These are phyloP conservation scores for Microstegium vimineum DNA, from an alignment of 176 grass and related monocot genomes.

Conservation along the genomic window DNA sequence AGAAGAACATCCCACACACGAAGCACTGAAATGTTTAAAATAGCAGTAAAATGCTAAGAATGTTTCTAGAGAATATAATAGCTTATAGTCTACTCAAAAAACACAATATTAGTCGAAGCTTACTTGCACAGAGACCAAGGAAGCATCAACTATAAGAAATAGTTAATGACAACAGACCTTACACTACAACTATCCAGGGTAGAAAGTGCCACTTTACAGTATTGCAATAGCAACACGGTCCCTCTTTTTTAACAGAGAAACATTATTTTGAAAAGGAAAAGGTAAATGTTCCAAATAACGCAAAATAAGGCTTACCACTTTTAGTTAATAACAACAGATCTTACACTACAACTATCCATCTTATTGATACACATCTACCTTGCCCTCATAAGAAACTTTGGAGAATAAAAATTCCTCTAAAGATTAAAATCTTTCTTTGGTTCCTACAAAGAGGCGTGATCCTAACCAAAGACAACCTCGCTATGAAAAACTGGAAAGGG, in stretches of 20 bases:
- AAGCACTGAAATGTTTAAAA: slow-evolving; percentile 76
- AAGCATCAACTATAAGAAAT: background rate
- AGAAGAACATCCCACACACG: slow-evolving; percentile 98
- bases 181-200: background rate
- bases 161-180: background rate
- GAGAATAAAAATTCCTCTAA: too few relatives aligned
- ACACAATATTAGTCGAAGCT: background rate
- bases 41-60: slow-evolving; percentile 27
- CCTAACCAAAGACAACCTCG: too few relatives aligned
- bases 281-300: slow-evolving; percentile 11
- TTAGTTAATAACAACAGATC: too few relatives aligned
- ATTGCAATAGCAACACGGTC: background rate
- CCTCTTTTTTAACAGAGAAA: too few relatives aligned
- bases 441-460: too few relatives aligned
- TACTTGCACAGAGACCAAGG: background rate
- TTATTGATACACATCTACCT: too few relatives aligned
- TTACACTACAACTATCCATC: too few relatives aligned
- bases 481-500: too few relatives aligned
- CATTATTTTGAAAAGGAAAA: background rate
- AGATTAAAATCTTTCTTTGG: too few relatives aligned
- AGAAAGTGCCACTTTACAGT: background rate
- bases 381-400: too few relatives aligned
- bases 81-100: background rate
- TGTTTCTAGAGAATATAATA: slow-evolving; percentile 19
- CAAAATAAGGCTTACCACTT: slow-evolving; percentile 73